Percentiles rank a stretch among this genome's conserved stretches.
These are phyloP conservation scores for Arthrobotrys iridis DNA, from an alignment of 2,329 filamentous ascomycete genomes.

Conservation along the genomic window DNA sequence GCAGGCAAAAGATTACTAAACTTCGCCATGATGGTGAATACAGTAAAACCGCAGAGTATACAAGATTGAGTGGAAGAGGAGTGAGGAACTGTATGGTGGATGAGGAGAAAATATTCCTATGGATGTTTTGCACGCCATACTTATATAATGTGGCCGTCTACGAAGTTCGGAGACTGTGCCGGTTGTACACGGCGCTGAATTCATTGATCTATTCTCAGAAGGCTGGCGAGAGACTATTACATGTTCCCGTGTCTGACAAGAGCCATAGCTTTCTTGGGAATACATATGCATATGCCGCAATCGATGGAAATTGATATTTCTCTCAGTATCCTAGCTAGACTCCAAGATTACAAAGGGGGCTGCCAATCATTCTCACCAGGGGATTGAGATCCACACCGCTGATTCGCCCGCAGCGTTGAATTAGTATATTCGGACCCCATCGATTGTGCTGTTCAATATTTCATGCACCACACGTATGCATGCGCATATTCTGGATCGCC, in stretches of 20 bases:
- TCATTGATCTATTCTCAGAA: neutral
- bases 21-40: constrained; percentile 5
- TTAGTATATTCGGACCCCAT: neutral
- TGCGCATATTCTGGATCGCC: neutral
- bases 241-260: too few relatives aligned
- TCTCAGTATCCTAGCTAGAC: too few relatives aligned
- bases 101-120: neutral
- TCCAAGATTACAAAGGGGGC: too few relatives aligned
- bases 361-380: too few relatives aligned
- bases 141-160: neutral
- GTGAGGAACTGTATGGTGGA: constrained; percentile 2
- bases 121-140: neutral
- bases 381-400: neutral
- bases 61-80: constrained; percentile 3
- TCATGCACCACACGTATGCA: neutral
- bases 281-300: too few relatives aligned
- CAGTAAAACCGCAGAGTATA: constrained; percentile 10
- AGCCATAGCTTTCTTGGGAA: too few relatives aligned
- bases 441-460: neutral
- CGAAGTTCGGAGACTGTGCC: neutral
- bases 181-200: neutral
- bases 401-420: neutral
- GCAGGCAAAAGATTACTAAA: constrained; percentile 31
- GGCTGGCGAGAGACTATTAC: neutral
- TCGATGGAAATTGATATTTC: too few relatives aligned